Evolutionary conservation across 2,329 filamentous ascomycete species (phyloP).

Genomic region (Pleochaeta shiraiana): DNA sequence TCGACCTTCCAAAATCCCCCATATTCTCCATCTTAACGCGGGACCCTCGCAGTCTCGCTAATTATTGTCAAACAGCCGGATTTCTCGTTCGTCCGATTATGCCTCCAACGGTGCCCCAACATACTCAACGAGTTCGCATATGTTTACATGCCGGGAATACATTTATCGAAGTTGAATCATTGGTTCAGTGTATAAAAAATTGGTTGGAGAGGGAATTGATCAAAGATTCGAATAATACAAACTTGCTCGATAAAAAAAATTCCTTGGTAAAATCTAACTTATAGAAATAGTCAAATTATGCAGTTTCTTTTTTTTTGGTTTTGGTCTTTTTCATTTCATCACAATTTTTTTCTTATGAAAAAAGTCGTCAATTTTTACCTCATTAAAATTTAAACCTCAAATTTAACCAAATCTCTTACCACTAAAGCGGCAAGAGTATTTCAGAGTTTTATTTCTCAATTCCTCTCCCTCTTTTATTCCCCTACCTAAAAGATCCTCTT

Average conservation of each 20-base stretch:
- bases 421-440: no score
- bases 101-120: slow-evolving; percentile 41
- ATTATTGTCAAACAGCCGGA: slow-evolving; percentile 33
- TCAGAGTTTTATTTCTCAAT: no score
- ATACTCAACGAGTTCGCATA: slow-evolving; percentile 40
- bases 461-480: no score
- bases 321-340: no score
- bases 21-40: slow-evolving; percentile 41
- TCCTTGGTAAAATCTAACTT: neutral
- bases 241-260: neutral
- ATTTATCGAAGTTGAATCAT: slow-evolving; percentile 28
- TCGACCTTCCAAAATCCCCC: slow-evolving; percentile 28
- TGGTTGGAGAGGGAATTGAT: slow-evolving; percentile 10
- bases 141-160: slow-evolving; percentile 49
- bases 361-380: no score
- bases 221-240: no score
- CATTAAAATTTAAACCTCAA: no score
- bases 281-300: no score
- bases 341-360: no score
- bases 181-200: slow-evolving; percentile 18
- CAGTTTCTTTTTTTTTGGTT: no score
- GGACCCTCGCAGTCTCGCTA: slow-evolving; percentile 34
- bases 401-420: no score
- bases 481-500: no score
- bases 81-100: slow-evolving; percentile 44